Conservation (phyloP, 495 filamentous ascomycete species). For the Aspergillus panamensis region DNA sequence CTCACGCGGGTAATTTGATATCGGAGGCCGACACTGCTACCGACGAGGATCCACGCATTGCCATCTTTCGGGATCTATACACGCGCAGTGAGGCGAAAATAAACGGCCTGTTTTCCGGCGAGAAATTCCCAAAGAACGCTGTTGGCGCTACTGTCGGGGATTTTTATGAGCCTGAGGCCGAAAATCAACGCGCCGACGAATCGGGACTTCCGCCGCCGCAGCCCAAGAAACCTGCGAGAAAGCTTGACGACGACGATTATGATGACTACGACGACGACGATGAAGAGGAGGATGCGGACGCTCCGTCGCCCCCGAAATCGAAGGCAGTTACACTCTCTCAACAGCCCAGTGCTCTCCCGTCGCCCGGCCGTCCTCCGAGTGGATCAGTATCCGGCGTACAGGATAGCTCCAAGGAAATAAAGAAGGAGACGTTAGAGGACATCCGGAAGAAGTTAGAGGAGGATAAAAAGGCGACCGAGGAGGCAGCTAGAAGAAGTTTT, state of each 20-base stretch:
- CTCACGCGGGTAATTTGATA: slow-evolving; percentile 44
- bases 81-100: slow-evolving; percentile 58
- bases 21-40: slow-evolving; percentile 48
- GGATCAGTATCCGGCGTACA: slow-evolving; percentile 27
- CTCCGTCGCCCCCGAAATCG: slow-evolving; percentile 49
- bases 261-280: slow-evolving; percentile 84
- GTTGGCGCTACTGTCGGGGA: slow-evolving; percentile 28
- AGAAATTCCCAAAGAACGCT: slow-evolving; percentile 34
- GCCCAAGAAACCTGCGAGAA: slow-evolving; percentile 61
- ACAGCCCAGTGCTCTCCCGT: slow-evolving; percentile 32
- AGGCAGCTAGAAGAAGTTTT: slow-evolving; percentile 83
- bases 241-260: slow-evolving; percentile 77
- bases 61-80: slow-evolving; percentile 59
- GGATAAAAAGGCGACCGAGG: slow-evolving; percentile 88
- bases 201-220: slow-evolving; percentile 35
- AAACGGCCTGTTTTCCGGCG: slow-evolving; percentile 53
- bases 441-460: slow-evolving; percentile 90
- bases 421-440: slow-evolving; percentile 72
- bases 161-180: slow-evolving; percentile 28
- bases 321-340: slow-evolving; percentile 49
- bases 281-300: slow-evolving; percentile 71
- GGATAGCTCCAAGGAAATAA: slow-evolving; percentile 41
- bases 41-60: slow-evolving; percentile 64
- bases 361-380: slow-evolving; percentile 29
- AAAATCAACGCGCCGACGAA: slow-evolving; percentile 39